Evolutionary conservation across 768 basidiomycete species (phyloP).

Genomic region (Piloderma croceum): DNA sequence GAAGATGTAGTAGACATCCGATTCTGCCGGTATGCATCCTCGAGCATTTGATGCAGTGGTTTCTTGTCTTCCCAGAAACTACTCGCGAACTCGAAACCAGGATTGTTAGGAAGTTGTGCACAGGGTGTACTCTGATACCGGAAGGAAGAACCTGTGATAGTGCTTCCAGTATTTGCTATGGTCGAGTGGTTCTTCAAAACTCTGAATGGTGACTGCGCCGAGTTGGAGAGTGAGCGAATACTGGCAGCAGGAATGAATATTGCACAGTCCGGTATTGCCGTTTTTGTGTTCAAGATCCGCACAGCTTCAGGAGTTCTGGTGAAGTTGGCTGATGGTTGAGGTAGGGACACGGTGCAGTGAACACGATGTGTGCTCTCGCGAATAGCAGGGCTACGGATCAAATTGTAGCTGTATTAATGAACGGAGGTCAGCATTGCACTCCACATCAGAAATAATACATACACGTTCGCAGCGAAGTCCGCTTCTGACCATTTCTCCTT

Average conservation of each 20-base stretch:
- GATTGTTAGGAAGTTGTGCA: conserved; percentile 38
- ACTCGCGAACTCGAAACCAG: conserved; percentile 49
- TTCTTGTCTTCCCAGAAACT: conserved; percentile 61
- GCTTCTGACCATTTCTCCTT: conserved; percentile 49
- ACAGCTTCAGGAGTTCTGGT: conserved; percentile 23
- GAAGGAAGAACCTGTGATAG: conserved; percentile 41
- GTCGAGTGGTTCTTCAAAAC: conserved; percentile 35
- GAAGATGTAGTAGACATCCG: conserved; percentile 49
- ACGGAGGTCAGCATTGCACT: background rate
- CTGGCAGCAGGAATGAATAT: conserved; percentile 38
- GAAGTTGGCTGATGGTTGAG: conserved; percentile 33
- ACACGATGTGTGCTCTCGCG: conserved; percentile 39
- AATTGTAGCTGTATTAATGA: conserved; percentile 35
- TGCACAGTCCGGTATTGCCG: conserved; percentile 44
- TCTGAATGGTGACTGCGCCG: conserved; percentile 43
- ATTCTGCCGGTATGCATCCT: conserved; percentile 54
- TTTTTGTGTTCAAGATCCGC: conserved; percentile 42
- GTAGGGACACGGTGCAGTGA: conserved; percentile 44
- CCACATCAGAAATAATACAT: conserved; percentile 14
- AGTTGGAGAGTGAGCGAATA: conserved; percentile 37
- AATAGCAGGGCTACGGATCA: conserved; percentile 43
- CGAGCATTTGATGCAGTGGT: conserved; percentile 40
- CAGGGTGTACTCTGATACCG: conserved; percentile 48
- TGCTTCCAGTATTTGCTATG: conserved; percentile 31
- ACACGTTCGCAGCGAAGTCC: conserved; percentile 53